Percentiles rank a stretch among this genome's conserved stretches.
Conservation (phyloP, 805 yeast species). For the Metschnikowia henanensis region DNA sequence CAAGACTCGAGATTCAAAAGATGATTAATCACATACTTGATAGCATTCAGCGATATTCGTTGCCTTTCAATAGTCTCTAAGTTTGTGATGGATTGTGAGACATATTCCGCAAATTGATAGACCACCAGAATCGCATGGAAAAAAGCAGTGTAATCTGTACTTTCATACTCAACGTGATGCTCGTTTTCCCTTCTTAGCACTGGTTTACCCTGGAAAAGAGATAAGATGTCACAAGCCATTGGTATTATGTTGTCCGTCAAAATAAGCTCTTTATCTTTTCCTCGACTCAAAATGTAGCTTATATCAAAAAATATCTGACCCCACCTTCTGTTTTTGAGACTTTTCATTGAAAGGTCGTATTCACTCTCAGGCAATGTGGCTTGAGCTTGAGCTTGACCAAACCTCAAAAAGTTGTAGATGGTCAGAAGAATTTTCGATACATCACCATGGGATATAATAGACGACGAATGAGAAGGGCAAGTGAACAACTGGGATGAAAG, state of each 20-base stretch:
- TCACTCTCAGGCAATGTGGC: constrained; percentile 32
- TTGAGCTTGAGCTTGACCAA: constrained; percentile 39
- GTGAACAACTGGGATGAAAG: constrained; percentile 87
- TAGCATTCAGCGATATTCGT: constrained; percentile 26
- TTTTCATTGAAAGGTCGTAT: constrained; percentile 37
- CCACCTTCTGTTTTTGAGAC: constrained; percentile 69
- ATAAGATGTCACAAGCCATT: constrained; percentile 63
- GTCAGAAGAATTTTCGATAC: constrained; percentile 60
- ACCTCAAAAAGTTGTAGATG: constrained; percentile 61
- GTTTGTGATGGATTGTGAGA: constrained; percentile 45
- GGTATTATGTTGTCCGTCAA: constrained; percentile 47
- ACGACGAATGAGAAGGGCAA: constrained; percentile 75
- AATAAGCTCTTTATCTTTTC: constrained; percentile 51
- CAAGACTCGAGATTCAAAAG: constrained; percentile 29
- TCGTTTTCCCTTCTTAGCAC: constrained; percentile 70
- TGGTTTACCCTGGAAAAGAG: constrained; percentile 76
- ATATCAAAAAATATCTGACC: constrained; percentile 79
- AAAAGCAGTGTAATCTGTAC: constrained; percentile 73
- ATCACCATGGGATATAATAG: constrained; percentile 64
- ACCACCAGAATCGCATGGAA: constrained; percentile 70
- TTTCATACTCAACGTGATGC: constrained; percentile 89
- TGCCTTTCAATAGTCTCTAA: constrained; percentile 15
- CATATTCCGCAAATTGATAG: constrained; percentile 56
- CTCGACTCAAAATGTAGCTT: constrained; percentile 73
- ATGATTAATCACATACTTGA: constrained; percentile 29